These are phyloP conservation scores for Monilinia aucupariae DNA, from an alignment of 2,329 filamentous ascomycete species.

Conservation along the genomic window DNA sequence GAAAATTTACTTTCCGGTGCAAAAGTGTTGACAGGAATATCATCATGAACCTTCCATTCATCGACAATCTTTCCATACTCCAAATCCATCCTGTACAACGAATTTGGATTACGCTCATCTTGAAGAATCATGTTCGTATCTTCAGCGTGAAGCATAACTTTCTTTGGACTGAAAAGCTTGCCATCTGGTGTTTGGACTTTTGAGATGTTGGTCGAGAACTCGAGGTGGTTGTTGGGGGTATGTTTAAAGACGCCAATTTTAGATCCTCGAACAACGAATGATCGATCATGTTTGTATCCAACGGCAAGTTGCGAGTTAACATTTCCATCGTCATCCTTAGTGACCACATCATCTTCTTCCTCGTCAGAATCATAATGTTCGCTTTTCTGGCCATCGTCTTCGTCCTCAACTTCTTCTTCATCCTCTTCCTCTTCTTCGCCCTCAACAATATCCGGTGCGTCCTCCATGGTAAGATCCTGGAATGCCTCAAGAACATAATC, in stretches of 20 bases:
- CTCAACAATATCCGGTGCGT: constrained; percentile 52
- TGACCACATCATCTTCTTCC: constrained; percentile 70
- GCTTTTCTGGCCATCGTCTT: constrained; percentile 58
- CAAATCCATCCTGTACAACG: constrained; percentile 93
- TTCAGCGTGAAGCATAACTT: constrained; percentile 37
- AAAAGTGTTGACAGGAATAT: constrained; percentile 88
- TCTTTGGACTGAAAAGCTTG: constrained; percentile 86
- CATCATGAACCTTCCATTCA: constrained; percentile 97
- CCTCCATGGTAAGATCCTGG: constrained; percentile 89
- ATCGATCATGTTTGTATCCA: constrained; percentile 93
- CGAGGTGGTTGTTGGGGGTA: constrained; percentile 81
- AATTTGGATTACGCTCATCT: constrained; percentile 66
- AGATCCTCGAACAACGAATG: constrained; percentile 92
- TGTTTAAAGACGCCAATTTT: constrained; percentile 99
- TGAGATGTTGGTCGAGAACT: constrained; percentile 96
- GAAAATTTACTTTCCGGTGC: constrained; percentile 96
- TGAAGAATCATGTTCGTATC: constrained; percentile 37
- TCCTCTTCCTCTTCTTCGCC: constrained; percentile 47
- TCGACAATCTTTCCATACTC: constrained; percentile 98
- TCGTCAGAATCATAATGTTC: constrained; percentile 73
- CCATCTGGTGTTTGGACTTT: constrained; percentile 87
- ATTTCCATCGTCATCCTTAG: constrained; percentile 67
- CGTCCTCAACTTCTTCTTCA: constrained; percentile 49
- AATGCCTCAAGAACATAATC: constrained; percentile 96
- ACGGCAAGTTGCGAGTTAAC: constrained; percentile 92